Evolutionary conservation across 495 filamentous ascomycete species (phyloP).

Genomic region (Annulohypoxylon maeteangense): DNA sequence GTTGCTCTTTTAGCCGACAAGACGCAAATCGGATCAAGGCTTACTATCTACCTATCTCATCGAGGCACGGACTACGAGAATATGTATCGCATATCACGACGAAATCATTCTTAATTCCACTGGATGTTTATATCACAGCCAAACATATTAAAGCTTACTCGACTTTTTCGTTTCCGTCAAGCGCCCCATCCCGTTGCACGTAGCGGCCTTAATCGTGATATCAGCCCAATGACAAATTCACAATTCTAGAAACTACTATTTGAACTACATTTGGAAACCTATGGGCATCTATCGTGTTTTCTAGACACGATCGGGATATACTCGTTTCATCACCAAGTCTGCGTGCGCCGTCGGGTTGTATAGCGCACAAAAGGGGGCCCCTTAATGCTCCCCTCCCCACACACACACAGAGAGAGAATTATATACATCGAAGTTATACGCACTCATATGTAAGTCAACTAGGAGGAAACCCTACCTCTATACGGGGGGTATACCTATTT

Average conservation of each 20-base stretch:
- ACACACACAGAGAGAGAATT: too few species aligned
- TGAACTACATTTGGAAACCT: constrained; percentile 59
- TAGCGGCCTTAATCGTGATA: neutral
- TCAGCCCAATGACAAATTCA: constrained; percentile 9
- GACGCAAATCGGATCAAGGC: neutral
- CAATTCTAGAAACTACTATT: constrained; percentile 54
- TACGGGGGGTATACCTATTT: constrained; percentile 43
- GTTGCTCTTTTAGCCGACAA: neutral
- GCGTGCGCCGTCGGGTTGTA: neutral
- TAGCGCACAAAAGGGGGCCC: neutral
- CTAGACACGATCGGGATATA: constrained; percentile 36
- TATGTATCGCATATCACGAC: neutral
- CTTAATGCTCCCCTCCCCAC: constrained; percentile 1
- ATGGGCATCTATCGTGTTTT: constrained; percentile 49
- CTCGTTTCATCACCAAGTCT: constrained; percentile 15
- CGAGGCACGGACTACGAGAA: neutral
- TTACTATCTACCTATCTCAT: neutral
- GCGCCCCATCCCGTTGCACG: neutral
- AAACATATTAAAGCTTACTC: constrained; percentile 1
- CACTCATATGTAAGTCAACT: constrained; percentile 42
- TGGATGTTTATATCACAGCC: neutral
- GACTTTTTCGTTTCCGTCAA: neutral
- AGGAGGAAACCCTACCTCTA: constrained; percentile 48
- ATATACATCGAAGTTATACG: too few species aligned
- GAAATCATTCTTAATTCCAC: neutral